These are phyloP conservation scores for Solanum medicagineum DNA, from an alignment of 257 asterid genomes.

Conservation along the genomic window DNA sequence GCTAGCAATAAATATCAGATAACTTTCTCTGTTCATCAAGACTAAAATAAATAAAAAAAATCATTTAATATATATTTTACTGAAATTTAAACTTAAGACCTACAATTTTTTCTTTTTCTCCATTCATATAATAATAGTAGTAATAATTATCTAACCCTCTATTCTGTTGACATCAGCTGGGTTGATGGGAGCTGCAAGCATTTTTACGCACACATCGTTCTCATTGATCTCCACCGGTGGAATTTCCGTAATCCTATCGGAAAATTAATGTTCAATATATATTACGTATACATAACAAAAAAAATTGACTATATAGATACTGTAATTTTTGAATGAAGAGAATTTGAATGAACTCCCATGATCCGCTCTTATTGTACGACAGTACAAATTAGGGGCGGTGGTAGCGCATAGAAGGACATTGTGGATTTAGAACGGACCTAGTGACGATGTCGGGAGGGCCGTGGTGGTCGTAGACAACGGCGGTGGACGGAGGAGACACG, in stretches of 20 bases:
- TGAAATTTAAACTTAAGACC: too few relatives aligned
- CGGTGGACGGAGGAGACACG: constrained; percentile 78
- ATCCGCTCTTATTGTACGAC: too few relatives aligned
- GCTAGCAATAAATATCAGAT: too few relatives aligned
- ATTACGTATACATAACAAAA: too few relatives aligned
- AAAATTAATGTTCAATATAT: background rate
- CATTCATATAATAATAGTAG: too few relatives aligned
- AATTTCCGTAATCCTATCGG: constrained; percentile 41
- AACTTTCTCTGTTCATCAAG: too few relatives aligned
- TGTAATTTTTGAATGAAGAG: too few relatives aligned
- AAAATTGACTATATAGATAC: too few relatives aligned
- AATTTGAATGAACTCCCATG: too few relatives aligned
- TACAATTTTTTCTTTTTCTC: too few relatives aligned
- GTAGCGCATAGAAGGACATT: background rate
- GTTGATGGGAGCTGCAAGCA: constrained; percentile 92
- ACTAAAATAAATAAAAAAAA: too few relatives aligned
- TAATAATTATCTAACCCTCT: constrained; percentile 32
- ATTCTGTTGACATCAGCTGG: constrained; percentile 92
- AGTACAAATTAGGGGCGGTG: background rate
- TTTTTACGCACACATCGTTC: constrained; percentile 70
- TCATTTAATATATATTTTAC: too few relatives aligned
- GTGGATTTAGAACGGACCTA: background rate
- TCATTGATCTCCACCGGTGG: constrained; percentile 63
- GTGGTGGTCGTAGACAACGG: constrained; percentile 69
- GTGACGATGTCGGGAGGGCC: constrained; percentile 76